Evolutionary conservation across 1,284 basidiomycete genomes (phyloP).

Genomic region (Irpex rosettiformis): DNA sequence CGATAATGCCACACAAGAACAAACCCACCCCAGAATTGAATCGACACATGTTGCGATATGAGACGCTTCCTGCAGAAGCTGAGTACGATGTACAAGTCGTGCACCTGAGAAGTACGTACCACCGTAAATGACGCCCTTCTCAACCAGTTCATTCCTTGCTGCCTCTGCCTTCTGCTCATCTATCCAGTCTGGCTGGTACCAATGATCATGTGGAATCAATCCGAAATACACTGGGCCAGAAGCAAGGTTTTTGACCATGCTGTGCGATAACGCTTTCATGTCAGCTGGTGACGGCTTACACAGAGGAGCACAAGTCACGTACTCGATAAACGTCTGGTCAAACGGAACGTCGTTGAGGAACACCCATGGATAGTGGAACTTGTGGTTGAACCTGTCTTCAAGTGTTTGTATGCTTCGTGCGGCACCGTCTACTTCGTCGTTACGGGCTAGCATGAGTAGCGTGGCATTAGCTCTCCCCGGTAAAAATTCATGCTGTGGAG

Average conservation of each 20-base stretch:
- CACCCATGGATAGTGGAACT: slow-evolving; percentile 67
- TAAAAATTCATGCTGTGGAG: neutral
- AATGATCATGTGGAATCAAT: slow-evolving; percentile 43
- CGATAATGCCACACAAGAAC: slow-evolving; percentile 18
- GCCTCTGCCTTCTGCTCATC: slow-evolving; percentile 62
- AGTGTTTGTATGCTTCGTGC: slow-evolving; percentile 53
- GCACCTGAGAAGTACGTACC: slow-evolving; percentile 24
- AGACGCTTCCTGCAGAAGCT: slow-evolving; percentile 17
- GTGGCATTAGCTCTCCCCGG: slow-evolving; percentile 29
- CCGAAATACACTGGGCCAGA: slow-evolving; percentile 40
- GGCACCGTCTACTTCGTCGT: slow-evolving; percentile 63
- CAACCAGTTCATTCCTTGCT: slow-evolving; percentile 54
- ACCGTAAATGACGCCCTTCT: slow-evolving; percentile 63
- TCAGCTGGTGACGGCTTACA: neutral
- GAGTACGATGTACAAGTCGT: slow-evolving; percentile 14
- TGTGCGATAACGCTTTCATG: slow-evolving; percentile 17
- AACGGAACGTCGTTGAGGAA: slow-evolving; percentile 75
- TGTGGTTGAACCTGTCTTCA: slow-evolving; percentile 65
- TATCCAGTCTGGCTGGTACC: slow-evolving; percentile 65
- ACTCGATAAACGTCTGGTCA: slow-evolving; percentile 68
- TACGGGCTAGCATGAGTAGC: slow-evolving; percentile 55
- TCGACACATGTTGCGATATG: slow-evolving; percentile 53
- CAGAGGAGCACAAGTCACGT: slow-evolving; percentile 12
- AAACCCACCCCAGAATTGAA: slow-evolving; percentile 58
- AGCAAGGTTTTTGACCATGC: slow-evolving; percentile 39